Conservation (phyloP, 1,284 basidiomycete genomes). For the Cystobasidium pallidum region DNA sequence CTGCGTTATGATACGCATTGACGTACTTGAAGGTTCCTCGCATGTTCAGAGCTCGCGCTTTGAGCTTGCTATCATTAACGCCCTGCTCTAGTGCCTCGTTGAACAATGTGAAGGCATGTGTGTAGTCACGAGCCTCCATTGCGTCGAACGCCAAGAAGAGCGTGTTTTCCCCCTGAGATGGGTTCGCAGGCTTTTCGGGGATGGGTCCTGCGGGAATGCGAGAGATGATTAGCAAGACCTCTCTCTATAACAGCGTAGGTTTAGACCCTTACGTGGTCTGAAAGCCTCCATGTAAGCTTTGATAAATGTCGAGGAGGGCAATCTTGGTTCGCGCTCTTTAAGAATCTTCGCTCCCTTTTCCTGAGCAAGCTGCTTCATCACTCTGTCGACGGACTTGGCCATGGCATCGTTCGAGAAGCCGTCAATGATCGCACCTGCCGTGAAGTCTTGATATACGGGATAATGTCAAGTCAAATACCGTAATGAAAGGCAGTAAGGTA, state of each 20-base stretch:
- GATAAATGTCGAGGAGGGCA: slow-evolving; percentile 91
- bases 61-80: slow-evolving; percentile 69
- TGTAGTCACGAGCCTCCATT: slow-evolving; percentile 82
- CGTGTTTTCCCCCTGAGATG: slow-evolving; percentile 79
- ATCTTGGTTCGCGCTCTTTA: slow-evolving; percentile 72
- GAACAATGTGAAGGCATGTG: slow-evolving; percentile 76
- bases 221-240: background rate
- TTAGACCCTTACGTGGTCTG: slow-evolving; percentile 59
- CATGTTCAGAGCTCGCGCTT: slow-evolving; percentile 88
- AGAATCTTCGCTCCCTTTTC: slow-evolving; percentile 64
- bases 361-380: slow-evolving; percentile 79
- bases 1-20: background rate
- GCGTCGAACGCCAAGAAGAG: slow-evolving; percentile 80
- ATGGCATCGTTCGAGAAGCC: slow-evolving; percentile 83
- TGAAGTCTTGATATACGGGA: slow-evolving; percentile 71
- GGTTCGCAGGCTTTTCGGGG: slow-evolving; percentile 74
- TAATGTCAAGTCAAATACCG: too few relatives aligned
- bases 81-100: slow-evolving; percentile 88
- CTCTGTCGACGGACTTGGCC: slow-evolving; percentile 83
- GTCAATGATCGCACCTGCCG: slow-evolving; percentile 91
- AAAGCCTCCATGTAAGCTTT: slow-evolving; percentile 97
- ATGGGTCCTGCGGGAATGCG: slow-evolving; percentile 63
- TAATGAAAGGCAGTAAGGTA: too few relatives aligned
- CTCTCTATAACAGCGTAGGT: slow-evolving; percentile 22
- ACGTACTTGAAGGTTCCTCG: slow-evolving; percentile 90